These are phyloP conservation scores for Euphorbia pulcherrima DNA, from an alignment of 345 rosid species.

Conservation along the genomic window DNA sequence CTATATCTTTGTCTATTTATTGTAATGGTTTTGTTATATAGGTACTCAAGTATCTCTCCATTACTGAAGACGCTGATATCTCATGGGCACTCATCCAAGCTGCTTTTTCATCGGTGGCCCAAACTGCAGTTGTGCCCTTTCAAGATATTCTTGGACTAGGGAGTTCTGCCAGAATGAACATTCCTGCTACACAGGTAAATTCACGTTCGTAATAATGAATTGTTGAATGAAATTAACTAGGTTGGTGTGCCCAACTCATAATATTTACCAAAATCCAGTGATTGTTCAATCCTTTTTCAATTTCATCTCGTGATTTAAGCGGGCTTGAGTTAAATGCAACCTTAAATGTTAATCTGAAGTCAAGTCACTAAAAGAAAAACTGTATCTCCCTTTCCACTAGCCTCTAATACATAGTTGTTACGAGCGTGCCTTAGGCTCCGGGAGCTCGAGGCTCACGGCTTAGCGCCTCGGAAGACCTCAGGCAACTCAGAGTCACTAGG, in stretches of 20 bases:
- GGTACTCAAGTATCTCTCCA: slow-evolving; percentile 64
- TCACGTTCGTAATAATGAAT: not conserved
- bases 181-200: slow-evolving; percentile 78
- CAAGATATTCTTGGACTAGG: slow-evolving; percentile 87
- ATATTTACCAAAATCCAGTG: too few relatives aligned
- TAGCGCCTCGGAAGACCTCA: too few relatives aligned
- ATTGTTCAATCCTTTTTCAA: too few relatives aligned
- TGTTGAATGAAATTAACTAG: not conserved
- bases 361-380: too few relatives aligned
- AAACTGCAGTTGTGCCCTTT: slow-evolving; percentile 73
- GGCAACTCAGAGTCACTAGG: too few relatives aligned
- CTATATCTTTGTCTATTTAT: slow-evolving; percentile 5
- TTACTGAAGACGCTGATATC: slow-evolving; percentile 48
- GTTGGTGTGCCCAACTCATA: not conserved
- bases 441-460: too few relatives aligned
- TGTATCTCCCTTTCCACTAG: too few relatives aligned
- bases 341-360: too few relatives aligned
- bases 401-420: too few relatives aligned
- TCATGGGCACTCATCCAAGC: slow-evolving; percentile 65
- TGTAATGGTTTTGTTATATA: slow-evolving; percentile 14
- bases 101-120: slow-evolving; percentile 66
- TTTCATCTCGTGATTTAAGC: too few relatives aligned
- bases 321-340: not conserved
- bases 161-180: slow-evolving; percentile 81
- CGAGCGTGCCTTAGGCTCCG: too few relatives aligned